These are phyloP conservation scores for Penicillium sp. DNA, from an alignment of 2,329 filamentous ascomycete species.

Conservation along the genomic window DNA sequence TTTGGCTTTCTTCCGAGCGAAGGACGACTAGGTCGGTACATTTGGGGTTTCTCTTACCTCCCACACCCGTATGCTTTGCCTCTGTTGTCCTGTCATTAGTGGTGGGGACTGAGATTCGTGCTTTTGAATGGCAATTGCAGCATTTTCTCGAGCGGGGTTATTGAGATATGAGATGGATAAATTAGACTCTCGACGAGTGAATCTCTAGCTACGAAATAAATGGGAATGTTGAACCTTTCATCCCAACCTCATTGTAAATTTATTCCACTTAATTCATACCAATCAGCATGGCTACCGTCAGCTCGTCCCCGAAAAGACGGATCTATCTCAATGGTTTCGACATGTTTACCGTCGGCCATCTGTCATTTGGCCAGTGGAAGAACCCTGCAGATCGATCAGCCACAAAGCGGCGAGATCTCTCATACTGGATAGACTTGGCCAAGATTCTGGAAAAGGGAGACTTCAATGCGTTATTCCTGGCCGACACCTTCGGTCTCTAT, in stretches of 20 bases:
- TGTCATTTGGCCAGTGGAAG: neutral
- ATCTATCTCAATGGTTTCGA: neutral
- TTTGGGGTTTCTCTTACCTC: neutral
- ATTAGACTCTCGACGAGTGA: neutral
- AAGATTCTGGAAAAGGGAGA: neutral
- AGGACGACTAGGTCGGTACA: neutral
- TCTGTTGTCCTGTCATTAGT: neutral
- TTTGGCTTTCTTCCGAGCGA: neutral
- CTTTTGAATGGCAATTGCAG: neutral
- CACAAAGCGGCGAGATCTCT: neutral
- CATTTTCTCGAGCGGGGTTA: neutral
- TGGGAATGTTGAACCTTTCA: too few relatives aligned
- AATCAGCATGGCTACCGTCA: neutral
- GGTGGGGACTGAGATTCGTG: neutral
- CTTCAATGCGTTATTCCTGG: neutral
- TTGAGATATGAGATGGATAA: neutral
- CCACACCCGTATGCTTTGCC: neutral
- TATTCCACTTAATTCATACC: neutral
- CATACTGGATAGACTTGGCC: neutral
- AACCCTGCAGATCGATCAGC: neutral
- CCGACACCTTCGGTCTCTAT: neutral
- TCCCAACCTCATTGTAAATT: neutral
- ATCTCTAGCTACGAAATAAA: too few relatives aligned
- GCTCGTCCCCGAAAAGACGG: neutral
- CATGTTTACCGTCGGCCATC: neutral